Percentiles rank a stretch among this genome's conserved stretches.
Evolutionary conservation across 805 yeast species (phyloP).

Genomic region (Saccharomyces paradoxus): DNA sequence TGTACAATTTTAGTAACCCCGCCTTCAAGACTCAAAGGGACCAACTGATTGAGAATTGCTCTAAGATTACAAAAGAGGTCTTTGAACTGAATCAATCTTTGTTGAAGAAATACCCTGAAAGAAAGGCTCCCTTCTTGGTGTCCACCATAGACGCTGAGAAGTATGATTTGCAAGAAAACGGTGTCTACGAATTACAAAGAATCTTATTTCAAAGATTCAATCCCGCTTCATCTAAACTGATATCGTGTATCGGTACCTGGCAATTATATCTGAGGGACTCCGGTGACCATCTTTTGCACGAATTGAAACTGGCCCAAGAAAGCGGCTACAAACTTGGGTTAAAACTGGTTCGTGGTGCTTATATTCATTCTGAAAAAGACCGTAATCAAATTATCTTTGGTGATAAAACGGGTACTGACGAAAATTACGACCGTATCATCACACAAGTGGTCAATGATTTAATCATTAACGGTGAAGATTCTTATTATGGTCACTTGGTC

Average conservation of each 20-base stretch:
- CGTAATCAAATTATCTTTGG: constrained; percentile 60
- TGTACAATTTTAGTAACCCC: constrained; percentile 52
- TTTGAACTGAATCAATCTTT: constrained; percentile 45
- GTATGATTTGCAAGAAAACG: constrained; percentile 68
- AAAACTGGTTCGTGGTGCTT: constrained; percentile 92
- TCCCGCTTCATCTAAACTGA: constrained; percentile 42
- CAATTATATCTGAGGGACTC: constrained; percentile 85
- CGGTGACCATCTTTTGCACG: constrained; percentile 49
- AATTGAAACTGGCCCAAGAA: constrained; percentile 54
- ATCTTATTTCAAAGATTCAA: constrained; percentile 68
- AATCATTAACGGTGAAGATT: constrained; percentile 35
- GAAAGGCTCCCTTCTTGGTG: constrained; percentile 64
- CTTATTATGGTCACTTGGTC: constrained; percentile 65
- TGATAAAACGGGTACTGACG: constrained; percentile 75
- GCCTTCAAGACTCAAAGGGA: constrained; percentile 47
- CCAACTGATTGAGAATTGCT: constrained; percentile 56
- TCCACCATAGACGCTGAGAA: constrained; percentile 90
- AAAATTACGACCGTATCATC: constrained; percentile 64
- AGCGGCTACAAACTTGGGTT: constrained; percentile 67
- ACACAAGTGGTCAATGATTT: constrained; percentile 52
- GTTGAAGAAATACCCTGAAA: constrained; percentile 46
- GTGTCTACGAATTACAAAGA: constrained; percentile 86
- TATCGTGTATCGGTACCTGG: constrained; percentile 79
- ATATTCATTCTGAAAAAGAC: constrained; percentile 79
- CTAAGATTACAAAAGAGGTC: constrained; percentile 50